Evolutionary conservation across 495 filamentous ascomycete species (phyloP).

Genomic region (Pyronema omphalodes): DNA sequence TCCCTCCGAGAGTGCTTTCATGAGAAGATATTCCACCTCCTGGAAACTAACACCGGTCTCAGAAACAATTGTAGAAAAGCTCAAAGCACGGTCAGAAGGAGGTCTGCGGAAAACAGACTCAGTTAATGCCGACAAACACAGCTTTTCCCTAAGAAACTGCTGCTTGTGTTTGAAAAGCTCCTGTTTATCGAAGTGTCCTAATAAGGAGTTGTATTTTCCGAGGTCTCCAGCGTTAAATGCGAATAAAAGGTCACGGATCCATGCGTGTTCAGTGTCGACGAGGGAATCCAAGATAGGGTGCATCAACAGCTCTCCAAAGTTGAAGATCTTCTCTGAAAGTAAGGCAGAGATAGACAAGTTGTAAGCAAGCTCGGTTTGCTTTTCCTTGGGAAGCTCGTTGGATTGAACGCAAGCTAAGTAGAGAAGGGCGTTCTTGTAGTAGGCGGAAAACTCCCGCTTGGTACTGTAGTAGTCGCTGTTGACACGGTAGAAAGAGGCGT

Average conservation of each 20-base stretch:
- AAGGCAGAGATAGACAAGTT: conserved; percentile 84
- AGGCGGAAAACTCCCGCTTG: conserved; percentile 78
- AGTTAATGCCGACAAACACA: conserved; percentile 84
- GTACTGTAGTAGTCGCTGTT: conserved; percentile 89
- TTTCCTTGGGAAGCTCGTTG: conserved; percentile 45
- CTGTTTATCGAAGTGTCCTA: conserved; percentile 57
- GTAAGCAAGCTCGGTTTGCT: conserved; percentile 68
- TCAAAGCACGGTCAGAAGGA: conserved; percentile 86
- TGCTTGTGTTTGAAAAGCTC: conserved; percentile 60
- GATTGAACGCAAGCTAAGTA: conserved; percentile 95
- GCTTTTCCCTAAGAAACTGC: conserved; percentile 84
- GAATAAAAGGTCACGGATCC: conserved; percentile 86
- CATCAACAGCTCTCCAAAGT: conserved; percentile 95
- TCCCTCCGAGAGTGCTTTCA: conserved; percentile 91
- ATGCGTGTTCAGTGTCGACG: conserved; percentile 33
- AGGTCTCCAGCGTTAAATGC: conserved; percentile 96
- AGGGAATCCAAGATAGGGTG: conserved; percentile 89
- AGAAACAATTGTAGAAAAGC: conserved; percentile 64
- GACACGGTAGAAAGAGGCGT: conserved; percentile 89
- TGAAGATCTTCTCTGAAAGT: conserved; percentile 88
- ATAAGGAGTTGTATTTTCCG: conserved; percentile 62
- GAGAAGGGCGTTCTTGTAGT: conserved; percentile 92
- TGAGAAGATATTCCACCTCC: conserved; percentile 93
- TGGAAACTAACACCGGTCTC: conserved; percentile 82
- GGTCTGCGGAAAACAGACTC: conserved; percentile 92